Conservation (phyloP, 2,329 filamentous ascomycete species). For the Zymoseptoria tritici region DNA sequence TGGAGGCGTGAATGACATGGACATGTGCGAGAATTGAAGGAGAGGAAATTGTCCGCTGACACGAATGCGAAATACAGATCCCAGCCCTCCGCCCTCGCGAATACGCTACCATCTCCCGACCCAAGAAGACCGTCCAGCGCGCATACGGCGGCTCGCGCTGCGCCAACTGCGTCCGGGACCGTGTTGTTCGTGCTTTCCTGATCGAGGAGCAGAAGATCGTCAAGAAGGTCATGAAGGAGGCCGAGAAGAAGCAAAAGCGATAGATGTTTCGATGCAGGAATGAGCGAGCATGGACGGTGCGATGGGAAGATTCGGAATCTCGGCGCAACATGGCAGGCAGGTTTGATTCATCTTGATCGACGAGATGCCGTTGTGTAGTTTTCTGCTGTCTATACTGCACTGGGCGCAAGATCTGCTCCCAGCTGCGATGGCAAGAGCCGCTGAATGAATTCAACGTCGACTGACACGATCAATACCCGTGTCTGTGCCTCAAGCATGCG, state of each 20-base stretch:
- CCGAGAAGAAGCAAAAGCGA: slow-evolving; percentile 59
- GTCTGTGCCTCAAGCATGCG: not conserved
- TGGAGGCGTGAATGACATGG: not conserved
- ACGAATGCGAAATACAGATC: slow-evolving; percentile 48
- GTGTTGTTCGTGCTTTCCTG: slow-evolving; percentile 94
- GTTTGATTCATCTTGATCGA: not conserved
- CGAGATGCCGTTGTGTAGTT: not conserved
- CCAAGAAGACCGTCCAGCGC: slow-evolving; percentile 98
- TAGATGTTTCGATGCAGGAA: not conserved
- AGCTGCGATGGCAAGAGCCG: not conserved
- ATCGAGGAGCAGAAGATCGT: slow-evolving; percentile 99
- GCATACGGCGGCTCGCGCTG: slow-evolving; percentile 98
- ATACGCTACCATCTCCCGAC: slow-evolving; percentile 93
- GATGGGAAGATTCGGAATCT: not conserved
- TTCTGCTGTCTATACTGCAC: not conserved
- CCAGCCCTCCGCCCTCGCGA: slow-evolving; percentile 97
- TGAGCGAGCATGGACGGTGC: not conserved
- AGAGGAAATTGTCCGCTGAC: slow-evolving; percentile 8
- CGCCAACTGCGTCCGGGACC: slow-evolving; percentile 96
- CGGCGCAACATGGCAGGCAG: not conserved
- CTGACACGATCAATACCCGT: not conserved
- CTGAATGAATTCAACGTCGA: not conserved
- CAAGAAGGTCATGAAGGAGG: slow-evolving; percentile 99
- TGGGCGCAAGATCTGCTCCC: not conserved
- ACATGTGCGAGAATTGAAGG: not conserved